Conservation (phyloP, 805 yeast species). For the Suhomyces pyralidae region DNA sequence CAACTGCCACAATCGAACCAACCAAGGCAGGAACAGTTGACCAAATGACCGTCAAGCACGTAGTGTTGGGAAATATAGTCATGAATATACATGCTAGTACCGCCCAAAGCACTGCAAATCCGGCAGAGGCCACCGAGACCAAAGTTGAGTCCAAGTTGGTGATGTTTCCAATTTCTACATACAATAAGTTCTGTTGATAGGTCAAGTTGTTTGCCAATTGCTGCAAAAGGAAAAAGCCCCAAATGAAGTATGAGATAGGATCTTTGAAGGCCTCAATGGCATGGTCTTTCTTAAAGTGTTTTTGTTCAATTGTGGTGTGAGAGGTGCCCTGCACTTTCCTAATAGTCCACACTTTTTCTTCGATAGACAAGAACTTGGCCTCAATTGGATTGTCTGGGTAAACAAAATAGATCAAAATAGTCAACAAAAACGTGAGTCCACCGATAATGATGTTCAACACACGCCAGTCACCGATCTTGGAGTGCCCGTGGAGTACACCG, state of each 20-base stretch:
- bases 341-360: constrained; percentile 52
- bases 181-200: constrained; percentile 51
- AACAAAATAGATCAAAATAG: constrained; percentile 21
- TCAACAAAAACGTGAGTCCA: constrained; percentile 41
- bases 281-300: constrained; percentile 46
- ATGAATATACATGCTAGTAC: constrained; percentile 34
- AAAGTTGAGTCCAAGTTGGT: constrained; percentile 46
- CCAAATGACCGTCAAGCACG: constrained; percentile 32
- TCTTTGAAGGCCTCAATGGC: constrained; percentile 50
- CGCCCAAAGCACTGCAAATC: constrained; percentile 42
- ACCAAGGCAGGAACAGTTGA: constrained; percentile 44
- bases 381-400: constrained; percentile 59
- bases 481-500: constrained; percentile 29
- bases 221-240: constrained; percentile 38
- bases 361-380: constrained; percentile 44
- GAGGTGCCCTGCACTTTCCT: constrained; percentile 34
- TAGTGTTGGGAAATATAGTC: constrained; percentile 29
- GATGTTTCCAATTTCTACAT: constrained; percentile 41
- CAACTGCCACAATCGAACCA: constrained; percentile 44
- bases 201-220: constrained; percentile 53
- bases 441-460: constrained; percentile 57
- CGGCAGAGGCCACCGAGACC: constrained; percentile 53
- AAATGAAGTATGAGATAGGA: constrained; percentile 24
- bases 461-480: constrained; percentile 44
- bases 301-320: constrained; percentile 37